Evolutionary conservation across 768 basidiomycete genomes (phyloP).

Genomic region (Antrodiella citrinella): DNA sequence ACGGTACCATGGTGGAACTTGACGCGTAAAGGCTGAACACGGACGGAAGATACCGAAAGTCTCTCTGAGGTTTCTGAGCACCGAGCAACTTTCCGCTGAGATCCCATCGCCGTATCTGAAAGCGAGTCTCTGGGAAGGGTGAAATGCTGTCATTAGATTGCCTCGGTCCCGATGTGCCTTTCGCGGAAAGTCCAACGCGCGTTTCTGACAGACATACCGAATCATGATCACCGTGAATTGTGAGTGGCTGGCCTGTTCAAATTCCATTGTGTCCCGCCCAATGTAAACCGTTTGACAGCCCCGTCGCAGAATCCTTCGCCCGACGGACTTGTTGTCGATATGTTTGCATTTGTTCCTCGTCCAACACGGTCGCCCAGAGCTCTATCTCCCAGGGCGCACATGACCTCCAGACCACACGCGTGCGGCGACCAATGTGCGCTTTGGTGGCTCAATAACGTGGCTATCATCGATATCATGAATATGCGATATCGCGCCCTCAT

Average conservation of each 20-base stretch:
- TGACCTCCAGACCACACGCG: too few relatives aligned
- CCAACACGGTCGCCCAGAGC: too few relatives aligned
- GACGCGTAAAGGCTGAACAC: too few relatives aligned
- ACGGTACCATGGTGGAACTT: too few relatives aligned
- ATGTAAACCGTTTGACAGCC: background rate
- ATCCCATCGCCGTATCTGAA: background rate
- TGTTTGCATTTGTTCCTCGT: background rate
- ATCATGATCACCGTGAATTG: background rate
- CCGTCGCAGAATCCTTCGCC: background rate
- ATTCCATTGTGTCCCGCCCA: too few relatives aligned
- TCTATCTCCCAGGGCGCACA: too few relatives aligned
- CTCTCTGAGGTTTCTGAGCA: background rate
- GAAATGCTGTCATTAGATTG: background rate
- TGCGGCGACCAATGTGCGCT: too few relatives aligned
- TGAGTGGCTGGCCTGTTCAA: background rate
- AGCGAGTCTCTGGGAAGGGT: too few relatives aligned
- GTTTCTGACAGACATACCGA: background rate
- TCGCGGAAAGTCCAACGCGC: background rate
- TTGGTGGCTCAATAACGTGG: too few relatives aligned
- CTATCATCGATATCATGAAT: too few relatives aligned
- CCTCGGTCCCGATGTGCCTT: background rate
- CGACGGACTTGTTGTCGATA: background rate
- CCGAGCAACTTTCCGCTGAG: background rate
- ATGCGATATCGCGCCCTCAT: too few relatives aligned
- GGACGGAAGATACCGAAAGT: background rate